Conservation (phyloP, 2,329 filamentous ascomycete species). For the Ramichloridium luteum region DNA sequence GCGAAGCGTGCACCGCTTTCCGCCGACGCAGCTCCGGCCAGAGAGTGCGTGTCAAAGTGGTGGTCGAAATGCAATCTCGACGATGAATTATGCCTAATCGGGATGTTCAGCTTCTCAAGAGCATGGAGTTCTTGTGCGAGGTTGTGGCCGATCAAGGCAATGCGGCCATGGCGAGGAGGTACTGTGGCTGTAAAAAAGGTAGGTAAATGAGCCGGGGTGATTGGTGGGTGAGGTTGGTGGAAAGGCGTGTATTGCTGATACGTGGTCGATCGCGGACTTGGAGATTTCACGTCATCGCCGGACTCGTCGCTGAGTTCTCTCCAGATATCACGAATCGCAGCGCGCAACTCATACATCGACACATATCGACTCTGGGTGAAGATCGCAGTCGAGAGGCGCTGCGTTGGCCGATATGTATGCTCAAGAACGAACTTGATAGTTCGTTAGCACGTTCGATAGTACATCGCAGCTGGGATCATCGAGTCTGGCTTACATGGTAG, state of each 20-base stretch:
- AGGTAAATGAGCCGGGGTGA: too few species aligned
- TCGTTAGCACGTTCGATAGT: not conserved
- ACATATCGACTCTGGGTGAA: conserved; percentile 9
- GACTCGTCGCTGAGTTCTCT: conserved; percentile 1
- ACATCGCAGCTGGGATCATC: not conserved
- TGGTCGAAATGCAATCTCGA: conserved; percentile 35
- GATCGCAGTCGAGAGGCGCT: conserved; percentile 3
- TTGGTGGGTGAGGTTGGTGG: too few species aligned
- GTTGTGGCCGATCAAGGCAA: conserved; percentile 51
- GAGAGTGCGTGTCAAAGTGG: conserved; percentile 41
- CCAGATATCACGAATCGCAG: conserved; percentile 1
- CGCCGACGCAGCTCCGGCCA: conserved; percentile 7
- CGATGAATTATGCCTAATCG: conserved; percentile 15
- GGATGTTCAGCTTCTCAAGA: conserved; percentile 36
- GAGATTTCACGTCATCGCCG: not conserved
- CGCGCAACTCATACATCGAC: conserved; percentile 3
- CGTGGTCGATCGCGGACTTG: too few species aligned
- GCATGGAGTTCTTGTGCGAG: conserved; percentile 52
- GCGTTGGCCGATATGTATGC: conserved; percentile 9
- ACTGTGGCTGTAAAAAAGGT: too few species aligned
- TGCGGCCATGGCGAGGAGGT: too few species aligned
- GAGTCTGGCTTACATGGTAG: not conserved
- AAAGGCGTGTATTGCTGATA: too few species aligned
- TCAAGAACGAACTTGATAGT: not conserved
- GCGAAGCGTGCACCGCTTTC: conserved; percentile 6